A percentile compares a stretch with the other conserved stretches of the same genome.
Conservation (phyloP, 495 filamentous ascomycete species). For the Podospora didyma region DNA sequence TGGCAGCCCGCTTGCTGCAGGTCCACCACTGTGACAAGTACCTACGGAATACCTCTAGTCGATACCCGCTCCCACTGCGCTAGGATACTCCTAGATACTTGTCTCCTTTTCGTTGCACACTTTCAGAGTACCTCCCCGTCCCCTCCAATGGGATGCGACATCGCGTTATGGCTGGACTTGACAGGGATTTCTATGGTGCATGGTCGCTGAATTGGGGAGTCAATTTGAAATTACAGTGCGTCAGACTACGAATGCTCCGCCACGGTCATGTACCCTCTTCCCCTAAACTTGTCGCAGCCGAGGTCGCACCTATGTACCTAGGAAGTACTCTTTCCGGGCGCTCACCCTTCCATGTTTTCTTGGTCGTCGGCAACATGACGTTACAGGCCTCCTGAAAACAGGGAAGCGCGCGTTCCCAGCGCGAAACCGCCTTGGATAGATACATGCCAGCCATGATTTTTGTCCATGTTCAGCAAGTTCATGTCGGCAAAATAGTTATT, state of each 20-base stretch:
- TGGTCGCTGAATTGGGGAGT: slow-evolving; percentile 7
- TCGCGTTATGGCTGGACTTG: not conserved
- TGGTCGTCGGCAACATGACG: slow-evolving; percentile 1
- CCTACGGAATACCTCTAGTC: not conserved
- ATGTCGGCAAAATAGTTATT: not conserved
- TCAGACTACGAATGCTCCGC: slow-evolving; percentile 19
- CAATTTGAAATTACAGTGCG: slow-evolving; percentile 18
- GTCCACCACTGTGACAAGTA: not conserved
- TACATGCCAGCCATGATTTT: not conserved
- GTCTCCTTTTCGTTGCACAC: slow-evolving; percentile 15
- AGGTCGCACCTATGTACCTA: slow-evolving; percentile 12
- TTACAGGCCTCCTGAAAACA: slow-evolving; percentile 11
- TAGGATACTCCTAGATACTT: slow-evolving; percentile 4
- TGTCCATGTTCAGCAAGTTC: not conserved
- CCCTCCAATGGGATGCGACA: slow-evolving; percentile 12
- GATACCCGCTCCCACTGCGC: too few species aligned
- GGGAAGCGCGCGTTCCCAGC: not conserved
- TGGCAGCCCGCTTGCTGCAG: not conserved
- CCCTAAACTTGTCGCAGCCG: slow-evolving; percentile 11
- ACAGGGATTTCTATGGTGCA: slow-evolving; percentile 3
- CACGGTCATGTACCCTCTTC: slow-evolving; percentile 13
- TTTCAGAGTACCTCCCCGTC: slow-evolving; percentile 6
- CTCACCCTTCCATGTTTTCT: slow-evolving; percentile 6
- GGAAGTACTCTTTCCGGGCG: slow-evolving; percentile 3
- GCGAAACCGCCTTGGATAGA: not conserved